Conservation (phyloP, 1,284 basidiomycete genomes). For the Kalmanozyma brasiliensis region DNA sequence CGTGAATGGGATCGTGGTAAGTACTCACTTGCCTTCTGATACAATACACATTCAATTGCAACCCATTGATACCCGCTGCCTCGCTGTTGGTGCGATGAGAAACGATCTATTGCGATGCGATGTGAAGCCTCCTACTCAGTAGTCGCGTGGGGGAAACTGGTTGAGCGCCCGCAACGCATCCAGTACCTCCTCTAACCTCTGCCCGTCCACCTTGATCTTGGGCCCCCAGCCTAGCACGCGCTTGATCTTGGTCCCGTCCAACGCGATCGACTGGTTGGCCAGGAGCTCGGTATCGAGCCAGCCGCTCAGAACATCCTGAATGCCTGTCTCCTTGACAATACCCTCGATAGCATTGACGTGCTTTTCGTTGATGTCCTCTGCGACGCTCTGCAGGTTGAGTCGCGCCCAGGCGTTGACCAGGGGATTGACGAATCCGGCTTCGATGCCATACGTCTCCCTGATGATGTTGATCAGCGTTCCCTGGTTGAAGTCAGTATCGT, state of each 20-base stretch:
- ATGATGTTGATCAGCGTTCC: conserved; percentile 46
- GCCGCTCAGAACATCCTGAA: conserved; percentile 17
- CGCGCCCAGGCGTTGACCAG: conserved; percentile 50
- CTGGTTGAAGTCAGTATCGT: conserved; percentile 47
- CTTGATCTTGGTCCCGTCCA: conserved; percentile 44
- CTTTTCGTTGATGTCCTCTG: conserved; percentile 56
- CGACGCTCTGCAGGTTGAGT: conserved; percentile 30
- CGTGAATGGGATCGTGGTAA: conserved; percentile 47
- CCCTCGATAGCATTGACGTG: conserved; percentile 28
- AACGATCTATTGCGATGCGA: too few relatives aligned
- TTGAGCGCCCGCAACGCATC: conserved; percentile 24
- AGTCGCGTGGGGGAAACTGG: conserved; percentile 15
- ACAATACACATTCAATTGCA: too few relatives aligned
- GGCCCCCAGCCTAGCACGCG: conserved; percentile 39
- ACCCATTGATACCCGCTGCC: conserved; percentile 2
- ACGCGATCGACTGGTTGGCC: conserved; percentile 35
- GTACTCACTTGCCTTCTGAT: conserved; percentile 14
- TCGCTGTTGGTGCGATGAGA: too few relatives aligned
- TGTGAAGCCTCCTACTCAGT: too few relatives aligned
- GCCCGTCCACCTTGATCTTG: conserved; percentile 9
- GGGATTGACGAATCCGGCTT: conserved; percentile 51
- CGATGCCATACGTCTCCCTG: conserved; percentile 34
- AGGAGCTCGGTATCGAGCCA: conserved; percentile 41
- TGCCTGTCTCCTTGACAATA: conserved; percentile 7
- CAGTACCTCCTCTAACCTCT: conserved; percentile 23